Conservation (phyloP, 768 basidiomycete species). For the Gymnopilus dilepis region DNA sequence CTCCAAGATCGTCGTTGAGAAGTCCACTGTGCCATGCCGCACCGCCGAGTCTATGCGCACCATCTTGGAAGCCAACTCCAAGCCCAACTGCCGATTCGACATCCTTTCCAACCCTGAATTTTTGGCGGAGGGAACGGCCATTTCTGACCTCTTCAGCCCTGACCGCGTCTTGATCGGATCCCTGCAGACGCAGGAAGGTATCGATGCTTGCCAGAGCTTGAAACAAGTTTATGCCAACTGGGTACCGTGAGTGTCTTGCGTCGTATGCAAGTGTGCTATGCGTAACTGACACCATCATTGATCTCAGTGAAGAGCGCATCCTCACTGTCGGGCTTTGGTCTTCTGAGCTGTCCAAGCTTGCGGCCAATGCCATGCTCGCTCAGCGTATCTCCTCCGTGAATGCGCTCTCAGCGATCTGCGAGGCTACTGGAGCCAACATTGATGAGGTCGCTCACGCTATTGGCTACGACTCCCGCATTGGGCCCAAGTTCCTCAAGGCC, state of each 20-base stretch:
- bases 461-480: constrained; percentile 91
- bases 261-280: constrained; percentile 1
- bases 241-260: constrained; percentile 75
- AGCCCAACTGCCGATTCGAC: constrained; percentile 88
- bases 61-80: constrained; percentile 98
- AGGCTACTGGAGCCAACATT: constrained; percentile 98
- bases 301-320: constrained; percentile 68
- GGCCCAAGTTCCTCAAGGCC: constrained; percentile 94
- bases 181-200: constrained; percentile 87
- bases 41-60: constrained; percentile 99
- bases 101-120: constrained; percentile 99
- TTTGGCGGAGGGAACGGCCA: constrained; percentile 97
- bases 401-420: constrained; percentile 97
- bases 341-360: constrained; percentile 97
- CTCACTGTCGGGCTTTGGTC: constrained; percentile 98
- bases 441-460: constrained; percentile 96
- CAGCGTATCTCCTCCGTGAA: constrained; percentile 99
- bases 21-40: constrained; percentile 98
- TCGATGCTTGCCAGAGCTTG: constrained; percentile 78
- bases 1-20: constrained; percentile 98
- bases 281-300: background rate
- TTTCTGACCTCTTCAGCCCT: constrained; percentile 83
- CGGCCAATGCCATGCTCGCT: constrained; percentile 99
- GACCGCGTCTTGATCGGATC: constrained; percentile 98
- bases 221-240: constrained; percentile 91